Percentiles rank a stretch among this genome's conserved stretches.
Conservation (phyloP, 1,284 basidiomycete species). For the Fomes fomentarius region DNA sequence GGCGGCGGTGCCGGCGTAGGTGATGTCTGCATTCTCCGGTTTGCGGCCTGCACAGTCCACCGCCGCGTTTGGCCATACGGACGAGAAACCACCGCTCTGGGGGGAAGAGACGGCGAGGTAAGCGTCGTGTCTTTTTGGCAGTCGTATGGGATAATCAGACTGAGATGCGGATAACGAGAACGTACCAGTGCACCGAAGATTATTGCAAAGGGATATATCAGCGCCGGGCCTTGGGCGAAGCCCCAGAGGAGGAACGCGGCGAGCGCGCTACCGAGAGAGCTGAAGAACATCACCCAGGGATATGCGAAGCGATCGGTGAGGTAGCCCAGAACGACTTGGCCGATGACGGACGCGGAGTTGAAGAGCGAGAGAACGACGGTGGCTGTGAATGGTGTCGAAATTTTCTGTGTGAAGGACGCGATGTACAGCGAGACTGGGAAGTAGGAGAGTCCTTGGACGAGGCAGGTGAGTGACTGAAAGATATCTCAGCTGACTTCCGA, state of each 20-base stretch:
- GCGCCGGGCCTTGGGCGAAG: conserved; percentile 29
- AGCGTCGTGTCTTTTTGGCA: neutral
- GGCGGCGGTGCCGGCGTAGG: conserved; percentile 28
- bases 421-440: conserved; percentile 36
- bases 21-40: conserved; percentile 30
- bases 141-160: no score
- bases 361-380: conserved; percentile 32
- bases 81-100: conserved; percentile 33
- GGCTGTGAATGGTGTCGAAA: conserved; percentile 31
- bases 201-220: conserved; percentile 30
- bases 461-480: conserved; percentile 26
- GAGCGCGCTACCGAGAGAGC: conserved; percentile 29
- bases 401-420: conserved; percentile 29
- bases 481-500: neutral
- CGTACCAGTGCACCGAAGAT: conserved; percentile 33
- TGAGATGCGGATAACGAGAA: neutral
- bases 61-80: conserved; percentile 31
- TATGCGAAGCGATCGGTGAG: conserved; percentile 32
- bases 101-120: neutral
- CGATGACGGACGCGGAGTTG: conserved; percentile 31
- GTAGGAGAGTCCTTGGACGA: conserved; percentile 32
- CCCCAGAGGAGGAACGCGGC: conserved; percentile 35
- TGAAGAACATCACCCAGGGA: conserved; percentile 31
- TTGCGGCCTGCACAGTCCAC: conserved; percentile 29
- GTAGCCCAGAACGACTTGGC: conserved; percentile 30